Base-by-base conservation (phyloP, 1,284 basidiomycete genomes). In the Rhizoctonia solani region DNA sequence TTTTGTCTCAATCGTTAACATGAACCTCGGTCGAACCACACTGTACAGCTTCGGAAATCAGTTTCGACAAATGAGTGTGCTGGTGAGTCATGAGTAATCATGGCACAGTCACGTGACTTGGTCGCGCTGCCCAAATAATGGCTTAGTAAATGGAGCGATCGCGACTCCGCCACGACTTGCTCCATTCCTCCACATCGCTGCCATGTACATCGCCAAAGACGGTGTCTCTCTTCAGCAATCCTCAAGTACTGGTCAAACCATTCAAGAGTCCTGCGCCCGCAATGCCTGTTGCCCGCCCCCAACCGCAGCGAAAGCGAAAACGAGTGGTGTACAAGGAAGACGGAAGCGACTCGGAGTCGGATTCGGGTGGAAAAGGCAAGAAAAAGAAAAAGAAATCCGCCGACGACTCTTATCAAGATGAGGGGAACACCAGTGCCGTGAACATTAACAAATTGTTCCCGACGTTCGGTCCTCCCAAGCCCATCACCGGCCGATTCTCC, bases 391-490 rank as follows among this genome's bases (percentile, higher is more conserved):
- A 77, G 9, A 79, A 79, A 71, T 27, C 52, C 14, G 67, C 65
- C 69, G 78, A 77, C 67, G 68, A 53, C 39, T 56, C 47, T 13
- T 78, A 77, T 69, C 76, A 76, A 4, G 76, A 79, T 71, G 77
- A 79, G 21, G 56, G 56, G n/a, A 46, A 27, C 8, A 42, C 56
- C 4, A 44, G 27, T 16, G 69, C 77, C 41, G 77, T 77, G 71
- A 67, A 78, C 75, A 79, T 82, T 74, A 85, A 89, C 73, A 84
- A 86, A 75, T 85, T 87, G 54, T 97, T 87, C 74, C 93, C 93
- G 0, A 87, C 93, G 39, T 96, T 87, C 79, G 87, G 86, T 72
- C 56, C 56, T 47, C 87, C 89, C 13, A 95, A 93, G 75, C 89
- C 92, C 0, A 89, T 92, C 75, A 77, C 76, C 71, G 74, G 80